Evolutionary conservation across 1,284 basidiomycete species (phyloP).

Genomic region (Mycosarcoma maydis): DNA sequence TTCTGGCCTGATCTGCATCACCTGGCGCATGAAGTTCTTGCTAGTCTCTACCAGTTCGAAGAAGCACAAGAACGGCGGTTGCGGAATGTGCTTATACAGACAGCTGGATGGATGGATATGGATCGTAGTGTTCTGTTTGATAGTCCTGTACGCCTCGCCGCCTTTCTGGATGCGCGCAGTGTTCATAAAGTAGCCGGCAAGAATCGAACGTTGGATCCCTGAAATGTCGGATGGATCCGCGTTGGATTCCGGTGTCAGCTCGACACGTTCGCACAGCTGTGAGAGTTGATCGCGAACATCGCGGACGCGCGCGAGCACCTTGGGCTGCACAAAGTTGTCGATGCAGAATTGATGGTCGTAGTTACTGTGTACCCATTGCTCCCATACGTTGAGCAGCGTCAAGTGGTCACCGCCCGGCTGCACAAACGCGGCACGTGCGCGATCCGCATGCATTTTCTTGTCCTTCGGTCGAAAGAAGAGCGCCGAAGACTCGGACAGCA

Average conservation of each 20-base stretch:
- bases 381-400: slow-evolving; percentile 94
- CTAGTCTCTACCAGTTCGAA: slow-evolving; percentile 81
- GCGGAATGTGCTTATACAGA: slow-evolving; percentile 93
- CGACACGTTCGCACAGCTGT: slow-evolving; percentile 92
- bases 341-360: slow-evolving; percentile 73
- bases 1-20: slow-evolving; percentile 94
- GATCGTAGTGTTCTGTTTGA: slow-evolving; percentile 89
- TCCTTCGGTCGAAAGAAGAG: slow-evolving; percentile 98
- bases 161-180: slow-evolving; percentile 69
- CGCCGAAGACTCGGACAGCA: slow-evolving; percentile 94
- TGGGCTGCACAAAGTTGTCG: slow-evolving; percentile 95
- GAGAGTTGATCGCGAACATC: slow-evolving; percentile 96
- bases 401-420: slow-evolving; percentile 97
- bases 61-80: slow-evolving; percentile 84
- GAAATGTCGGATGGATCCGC: slow-evolving; percentile 90
- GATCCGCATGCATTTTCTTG: slow-evolving; percentile 74
- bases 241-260: slow-evolving; percentile 86
- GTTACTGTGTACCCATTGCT: slow-evolving; percentile 97
- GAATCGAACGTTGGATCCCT: slow-evolving; percentile 91
- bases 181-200: slow-evolving; percentile 95
- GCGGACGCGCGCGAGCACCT: slow-evolving; percentile 89
- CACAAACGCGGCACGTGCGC: slow-evolving; percentile 91
- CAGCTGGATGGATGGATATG: slow-evolving; percentile 96
- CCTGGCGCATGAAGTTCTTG: slow-evolving; percentile 77
- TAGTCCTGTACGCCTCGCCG: slow-evolving; percentile 76